Conservation (phyloP, 1,139 yeast genomes). For the Debaryomyces sp. region DNA sequence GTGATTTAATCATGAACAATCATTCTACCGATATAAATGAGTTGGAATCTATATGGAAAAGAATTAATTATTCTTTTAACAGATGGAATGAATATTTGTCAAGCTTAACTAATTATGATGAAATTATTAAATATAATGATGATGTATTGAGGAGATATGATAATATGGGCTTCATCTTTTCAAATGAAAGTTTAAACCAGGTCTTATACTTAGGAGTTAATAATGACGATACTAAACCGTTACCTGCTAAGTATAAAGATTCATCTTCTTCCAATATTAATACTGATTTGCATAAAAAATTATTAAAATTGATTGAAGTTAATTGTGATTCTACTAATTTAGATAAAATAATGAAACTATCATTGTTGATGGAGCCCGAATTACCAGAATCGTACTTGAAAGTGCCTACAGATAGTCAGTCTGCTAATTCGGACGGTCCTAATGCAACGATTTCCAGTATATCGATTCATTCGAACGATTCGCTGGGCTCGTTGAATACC, state of each 20-base stretch:
- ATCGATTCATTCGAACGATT: slow-evolving; percentile 34
- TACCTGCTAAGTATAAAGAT: slow-evolving; percentile 21
- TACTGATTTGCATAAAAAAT: slow-evolving; percentile 24
- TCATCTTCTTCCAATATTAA: slow-evolving; percentile 12
- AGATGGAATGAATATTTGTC: slow-evolving; percentile 77
- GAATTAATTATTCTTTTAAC: slow-evolving; percentile 71
- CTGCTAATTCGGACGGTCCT: slow-evolving; percentile 3
- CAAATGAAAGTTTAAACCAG: slow-evolving; percentile 50
- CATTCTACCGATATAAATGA: slow-evolving; percentile 52
- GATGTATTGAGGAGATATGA: slow-evolving; percentile 48
- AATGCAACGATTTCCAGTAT: slow-evolving; percentile 23
- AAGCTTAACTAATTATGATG: slow-evolving; percentile 41
- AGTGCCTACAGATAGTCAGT: background rate
- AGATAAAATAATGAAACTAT: slow-evolving; percentile 42
- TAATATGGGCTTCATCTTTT: slow-evolving; percentile 48
- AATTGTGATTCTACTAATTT: slow-evolving; percentile 44
- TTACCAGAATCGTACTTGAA: slow-evolving; percentile 43
- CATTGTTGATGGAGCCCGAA: slow-evolving; percentile 42
- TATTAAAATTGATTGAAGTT: slow-evolving; percentile 38
- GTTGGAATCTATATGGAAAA: slow-evolving; percentile 66
- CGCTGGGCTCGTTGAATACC: slow-evolving; percentile 15
- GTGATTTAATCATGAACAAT: slow-evolving; percentile 62
- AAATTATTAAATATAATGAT: slow-evolving; percentile 45
- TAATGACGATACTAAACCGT: slow-evolving; percentile 31
- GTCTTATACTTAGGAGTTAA: slow-evolving; percentile 45